Base-by-base conservation (phyloP, 2,329 filamentous ascomycete genomes). In the Curvularia sp. region DNA sequence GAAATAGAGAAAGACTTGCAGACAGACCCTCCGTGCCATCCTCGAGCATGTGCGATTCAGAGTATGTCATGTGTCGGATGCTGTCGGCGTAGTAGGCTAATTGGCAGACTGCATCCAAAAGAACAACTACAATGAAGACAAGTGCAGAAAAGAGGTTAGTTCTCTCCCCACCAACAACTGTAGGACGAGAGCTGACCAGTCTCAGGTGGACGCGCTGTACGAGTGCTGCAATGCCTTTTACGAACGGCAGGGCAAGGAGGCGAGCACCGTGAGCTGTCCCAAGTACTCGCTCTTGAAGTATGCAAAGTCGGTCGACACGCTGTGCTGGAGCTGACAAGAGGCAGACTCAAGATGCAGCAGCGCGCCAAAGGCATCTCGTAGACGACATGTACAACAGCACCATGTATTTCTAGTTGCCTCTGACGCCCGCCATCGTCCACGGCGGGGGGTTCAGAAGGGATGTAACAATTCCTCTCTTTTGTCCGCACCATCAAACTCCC, bases 211-310 rank as follows among this genome's bases (percentile, higher is more conserved):
- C 75, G 91, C 92, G 2, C 81, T 99, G 24, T 99, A 98, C 78
- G 89, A 95, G 68, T 99, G 95, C 79, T 99, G 95, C 78, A 88
- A 93, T 71, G 85, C 86, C 12, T 97, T 98, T 75, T 98, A 99
- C 79, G 81, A 89, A 68, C 84, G 86, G 57, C 86, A 91, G 59
- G 93, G 95, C 15, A 89, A 96, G 55, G 80, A 87, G 24, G 93
- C 91, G 31, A 87, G 84, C 42, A 90, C 89, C 2, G 86, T 88
- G 20, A 95, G 91, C 80, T 99, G 95, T 74, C 95, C 95, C 0
- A 94, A 94, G 75, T 86, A 91, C 7, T 86, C 83, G 65, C 81
- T 97, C 56, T 81, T 99, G 57, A 86, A 86, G 75, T 82, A 67
- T 15, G 56, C 43, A 26, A 13, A 13, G 9, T 7, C 15, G 18